These are phyloP conservation scores for Pisolithus sp. DNA, from an alignment of 768 basidiomycete genomes.

Conservation along the genomic window DNA sequence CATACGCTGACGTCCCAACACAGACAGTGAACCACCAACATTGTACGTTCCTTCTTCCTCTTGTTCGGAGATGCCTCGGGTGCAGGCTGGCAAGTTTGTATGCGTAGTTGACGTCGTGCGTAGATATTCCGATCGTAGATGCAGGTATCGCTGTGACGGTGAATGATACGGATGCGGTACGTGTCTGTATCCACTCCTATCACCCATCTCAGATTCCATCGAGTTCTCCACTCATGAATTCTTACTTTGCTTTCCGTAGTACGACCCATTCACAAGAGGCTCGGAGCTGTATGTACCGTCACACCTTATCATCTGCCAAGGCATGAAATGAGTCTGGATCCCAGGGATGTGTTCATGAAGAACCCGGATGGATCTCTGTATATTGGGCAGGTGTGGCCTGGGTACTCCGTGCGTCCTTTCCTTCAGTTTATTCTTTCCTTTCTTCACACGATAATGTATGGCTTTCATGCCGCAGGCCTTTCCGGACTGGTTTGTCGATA, in stretches of 20 bases:
- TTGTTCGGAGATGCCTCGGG: not conserved
- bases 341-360: conserved; percentile 64
- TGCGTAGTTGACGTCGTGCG: not conserved
- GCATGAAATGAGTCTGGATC: not conserved
- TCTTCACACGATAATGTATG: not conserved
- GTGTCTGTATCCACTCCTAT: conserved; percentile 19
- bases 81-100: not conserved
- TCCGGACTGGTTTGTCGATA: conserved; percentile 55
- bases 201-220: not conserved
- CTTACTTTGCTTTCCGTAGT: conserved; percentile 33
- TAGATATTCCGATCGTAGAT: conserved; percentile 69
- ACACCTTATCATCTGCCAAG: not conserved
- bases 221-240: not conserved
- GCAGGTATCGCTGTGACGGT: conserved; percentile 51
- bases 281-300: conserved; percentile 40
- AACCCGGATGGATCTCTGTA: conserved; percentile 71
- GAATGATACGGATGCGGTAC: conserved; percentile 57
- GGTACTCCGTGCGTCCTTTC: conserved; percentile 47
- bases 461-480: conserved; percentile 33
- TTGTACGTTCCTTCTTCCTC: conserved; percentile 14
- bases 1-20: not conserved
- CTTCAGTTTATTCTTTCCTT: not conserved
- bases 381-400: conserved; percentile 74
- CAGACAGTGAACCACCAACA: conserved; percentile 25
- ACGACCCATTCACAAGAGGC: conserved; percentile 61